These are phyloP conservation scores for Talaromyces piceae DNA, from an alignment of 2,329 filamentous ascomycete genomes.

Conservation along the genomic window DNA sequence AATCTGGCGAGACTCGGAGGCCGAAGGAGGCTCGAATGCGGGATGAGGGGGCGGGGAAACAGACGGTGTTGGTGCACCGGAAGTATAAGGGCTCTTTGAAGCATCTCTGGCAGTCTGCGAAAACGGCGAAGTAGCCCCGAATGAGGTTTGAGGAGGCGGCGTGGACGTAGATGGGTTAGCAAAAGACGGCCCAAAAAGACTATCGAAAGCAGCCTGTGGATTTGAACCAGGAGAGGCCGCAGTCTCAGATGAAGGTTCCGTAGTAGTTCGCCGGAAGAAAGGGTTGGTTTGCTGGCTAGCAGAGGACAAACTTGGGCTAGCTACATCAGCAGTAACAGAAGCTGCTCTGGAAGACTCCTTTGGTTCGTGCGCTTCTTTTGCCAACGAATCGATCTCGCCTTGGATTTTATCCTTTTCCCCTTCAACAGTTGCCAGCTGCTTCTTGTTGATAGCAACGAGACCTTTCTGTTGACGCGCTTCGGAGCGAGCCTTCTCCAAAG, in stretches of 20 bases:
- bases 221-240: slow-evolving; percentile 45
- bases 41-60: slow-evolving; percentile 51
- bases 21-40: slow-evolving; percentile 43
- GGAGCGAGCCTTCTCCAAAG: slow-evolving; percentile 86
- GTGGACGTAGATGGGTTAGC: slow-evolving; percentile 37
- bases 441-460: slow-evolving; percentile 95
- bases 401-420: slow-evolving; percentile 82
- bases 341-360: slow-evolving; percentile 36
- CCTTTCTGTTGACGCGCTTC: slow-evolving; percentile 94
- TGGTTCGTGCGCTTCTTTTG: slow-evolving; percentile 56
- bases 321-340: slow-evolving; percentile 44
- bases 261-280: slow-evolving; percentile 69
- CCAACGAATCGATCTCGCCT: slow-evolving; percentile 62
- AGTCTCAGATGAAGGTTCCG: slow-evolving; percentile 39
- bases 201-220: slow-evolving; percentile 69
- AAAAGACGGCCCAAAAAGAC: slow-evolving; percentile 71
- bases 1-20: slow-evolving; percentile 10
- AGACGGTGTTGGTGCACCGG: slow-evolving; percentile 52
- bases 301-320: slow-evolving; percentile 57
- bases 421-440: slow-evolving; percentile 86
- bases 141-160: slow-evolving; percentile 51
- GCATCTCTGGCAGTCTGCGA: slow-evolving; percentile 34
- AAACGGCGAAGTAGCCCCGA: slow-evolving; percentile 46
- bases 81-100: slow-evolving; percentile 37
- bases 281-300: slow-evolving; percentile 78